These are phyloP conservation scores for Pachysandra terminalis DNA, from an alignment of 164 flowering plant species.

Conservation along the genomic window DNA sequence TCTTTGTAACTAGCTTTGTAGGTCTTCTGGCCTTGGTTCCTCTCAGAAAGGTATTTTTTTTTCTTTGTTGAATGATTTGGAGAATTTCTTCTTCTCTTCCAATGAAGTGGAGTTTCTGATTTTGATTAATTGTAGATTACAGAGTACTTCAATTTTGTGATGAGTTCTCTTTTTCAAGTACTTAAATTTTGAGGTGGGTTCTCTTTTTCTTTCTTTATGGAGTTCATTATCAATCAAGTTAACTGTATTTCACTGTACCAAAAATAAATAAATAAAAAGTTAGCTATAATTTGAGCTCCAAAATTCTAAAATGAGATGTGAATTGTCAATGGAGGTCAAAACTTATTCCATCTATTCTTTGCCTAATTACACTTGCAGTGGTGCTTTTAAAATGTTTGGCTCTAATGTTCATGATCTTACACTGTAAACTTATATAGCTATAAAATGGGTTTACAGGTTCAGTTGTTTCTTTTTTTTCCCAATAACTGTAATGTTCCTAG, in stretches of 20 bases:
- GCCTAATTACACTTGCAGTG: too few species aligned
- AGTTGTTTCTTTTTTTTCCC: background rate
- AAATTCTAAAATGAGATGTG: too few species aligned
- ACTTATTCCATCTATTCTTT: too few species aligned
- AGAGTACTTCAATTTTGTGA: background rate
- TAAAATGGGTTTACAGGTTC: background rate
- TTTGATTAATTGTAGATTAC: too few species aligned
- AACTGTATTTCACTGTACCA: too few species aligned
- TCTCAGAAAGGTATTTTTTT: slow-evolving; percentile 49
- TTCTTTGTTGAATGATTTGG: background rate
- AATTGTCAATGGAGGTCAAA: too few species aligned
- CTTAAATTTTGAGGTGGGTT: background rate
- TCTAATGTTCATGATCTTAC: background rate
- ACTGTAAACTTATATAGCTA: background rate
- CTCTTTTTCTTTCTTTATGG: background rate
- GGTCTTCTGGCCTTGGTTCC: slow-evolving; percentile 68
- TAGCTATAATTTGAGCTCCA: too few species aligned
- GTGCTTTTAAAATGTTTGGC: background rate
- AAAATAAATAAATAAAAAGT: too few species aligned
- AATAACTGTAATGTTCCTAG: too few species aligned
- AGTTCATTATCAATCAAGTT: background rate
- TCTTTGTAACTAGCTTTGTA: slow-evolving; percentile 66
- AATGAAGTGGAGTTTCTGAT: too few species aligned
- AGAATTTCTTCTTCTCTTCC: background rate
- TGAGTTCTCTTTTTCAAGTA: background rate